Base-by-base conservation (phyloP, 2,329 filamentous ascomycete species). In the Zymoseptoria ardabiliae region DNA sequence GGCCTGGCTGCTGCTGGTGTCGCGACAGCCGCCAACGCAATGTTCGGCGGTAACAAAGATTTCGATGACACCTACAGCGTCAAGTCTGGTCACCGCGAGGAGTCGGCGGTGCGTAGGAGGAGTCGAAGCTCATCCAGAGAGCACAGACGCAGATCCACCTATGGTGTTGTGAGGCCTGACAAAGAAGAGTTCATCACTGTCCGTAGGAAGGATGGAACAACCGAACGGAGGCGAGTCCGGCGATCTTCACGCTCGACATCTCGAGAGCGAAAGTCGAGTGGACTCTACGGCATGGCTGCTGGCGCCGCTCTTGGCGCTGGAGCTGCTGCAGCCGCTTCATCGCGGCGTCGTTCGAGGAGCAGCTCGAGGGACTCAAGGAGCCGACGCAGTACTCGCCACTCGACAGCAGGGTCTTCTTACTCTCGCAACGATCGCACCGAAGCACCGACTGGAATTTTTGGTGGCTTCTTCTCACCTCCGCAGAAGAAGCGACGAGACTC, bases 21-120 rank as follows among this genome's bases (percentile, higher is more conserved):
- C 50, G 79, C 76, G 2, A 78, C 78, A 58, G 74, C 80, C 53
- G 80, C 80, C 2, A 81, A 82, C 66, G 79, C 79, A 2, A 66
- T 86, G 11, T 82, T 80, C 65, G 77, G 75, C 52, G 11, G 51
- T 1, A 73, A 75, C 17, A 73, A 82, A 59, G 80, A 84, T 55
- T 85, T 84, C 62, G 80, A 85, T 63, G 83, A 85, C 65, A 82
- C 81, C 0, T 83, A 85, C 63, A 85, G 80, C 64, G 76, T 84
- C 64, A 81, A 80, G 58, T 81, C 81, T 57, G 82, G 83, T 19
- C 77, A 75, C 61, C 71, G 70, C 17, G 71, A 72, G 52, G 70
- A 73, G 21, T 77, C 75, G 49, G 66, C 67, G 19, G 59, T 64
- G 9, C 57, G 70, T 45, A 61, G 67, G 45, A 67, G 71, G 7